Evolutionary conservation across 495 filamentous ascomycete species (phyloP), one percentile per base, ranked within the genome.

Genomic region (Trichoderma reesei): DNA sequence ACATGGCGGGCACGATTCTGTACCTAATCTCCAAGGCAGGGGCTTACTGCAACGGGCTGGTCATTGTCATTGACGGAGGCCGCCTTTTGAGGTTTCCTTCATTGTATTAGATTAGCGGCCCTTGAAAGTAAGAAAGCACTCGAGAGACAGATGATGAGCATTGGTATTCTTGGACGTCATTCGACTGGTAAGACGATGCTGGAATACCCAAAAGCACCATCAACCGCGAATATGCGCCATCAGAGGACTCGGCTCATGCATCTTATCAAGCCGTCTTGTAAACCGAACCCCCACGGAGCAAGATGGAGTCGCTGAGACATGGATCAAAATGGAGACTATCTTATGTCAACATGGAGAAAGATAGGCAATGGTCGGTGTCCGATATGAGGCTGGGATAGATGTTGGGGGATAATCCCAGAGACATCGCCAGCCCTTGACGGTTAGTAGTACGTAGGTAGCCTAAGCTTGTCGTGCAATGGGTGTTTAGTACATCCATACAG

Each of bases 21-120:
- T 88, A 83, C 72, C 72, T 89, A 33, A 79, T 83, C 5, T 85
- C 83, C 18, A 78, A 82, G 44, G 85, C 85, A 0, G 87, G 87
- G 0, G 83, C 80, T 3, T 90, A 87, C 71, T 78, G 75, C 44
- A 88, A 86, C 67, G 87, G 87, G 0, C 82, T 76, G 34, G 76
- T 83, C 38, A 68, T 87, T 42, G 62, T 86, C 4, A 74, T 79
- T 0, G 87, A 89, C 69, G 87, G 87, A 8, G 87, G 88, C 1
- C 70, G 85, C 44, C 60, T 89, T 51, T 75, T 74, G 18, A 77
- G 74, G 5, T 75, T 83, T 46, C 85, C 83, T 9, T 74, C 76
- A n/a, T 78, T 79, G 0, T 87, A 85, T 65, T 86, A 56, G 51
- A 56, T 16, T 56, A 5, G 5, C 11, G 26, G 48, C 0, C 7